phyloP scores from a whole-genome alignment of 1,284 basidiomycete species.

The Boletus sp. region DNA sequence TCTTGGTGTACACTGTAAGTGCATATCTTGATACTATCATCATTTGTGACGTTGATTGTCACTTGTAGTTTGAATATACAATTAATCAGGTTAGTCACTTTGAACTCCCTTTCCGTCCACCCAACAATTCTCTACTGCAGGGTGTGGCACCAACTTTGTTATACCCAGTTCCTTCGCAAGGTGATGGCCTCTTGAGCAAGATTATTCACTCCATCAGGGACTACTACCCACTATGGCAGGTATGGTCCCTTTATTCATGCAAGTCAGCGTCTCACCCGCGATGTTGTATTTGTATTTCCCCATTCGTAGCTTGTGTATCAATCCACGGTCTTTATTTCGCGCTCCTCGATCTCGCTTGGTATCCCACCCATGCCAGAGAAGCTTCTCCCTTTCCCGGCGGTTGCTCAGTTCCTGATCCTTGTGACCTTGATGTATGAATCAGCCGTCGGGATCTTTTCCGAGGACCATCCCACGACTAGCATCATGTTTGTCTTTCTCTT shows the following conservation, averaged over 20 bases:
- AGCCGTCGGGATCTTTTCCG: constrained; percentile 59
- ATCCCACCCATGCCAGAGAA: constrained; percentile 76
- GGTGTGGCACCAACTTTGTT: constrained; percentile 89
- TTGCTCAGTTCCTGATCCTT: constrained; percentile 66
- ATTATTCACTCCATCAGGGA: constrained; percentile 86
- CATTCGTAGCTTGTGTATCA: constrained; percentile 71
- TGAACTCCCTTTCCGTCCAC: neutral
- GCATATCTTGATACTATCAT: neutral
- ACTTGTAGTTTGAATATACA: constrained; percentile 78
- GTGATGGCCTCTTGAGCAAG: constrained; percentile 61
- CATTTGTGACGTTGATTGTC: constrained; percentile 3
- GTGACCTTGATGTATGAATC: constrained; percentile 61
- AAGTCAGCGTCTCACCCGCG: constrained; percentile 12
- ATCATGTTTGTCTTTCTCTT: constrained; percentile 72
- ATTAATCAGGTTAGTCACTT: constrained; percentile 72
- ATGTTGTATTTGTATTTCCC: constrained; percentile 19
- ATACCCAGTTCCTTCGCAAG: constrained; percentile 75
- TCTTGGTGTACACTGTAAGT: constrained; percentile 74
- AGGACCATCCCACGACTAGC: constrained; percentile 48
- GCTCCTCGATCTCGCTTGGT: constrained; percentile 87
- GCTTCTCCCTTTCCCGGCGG: constrained; percentile 71
- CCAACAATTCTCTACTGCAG: constrained; percentile 34
- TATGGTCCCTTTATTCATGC: constrained; percentile 29
- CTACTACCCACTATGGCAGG: constrained; percentile 95
- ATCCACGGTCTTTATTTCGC: constrained; percentile 92